These are phyloP conservation scores for Atractiella rhizophila DNA, from an alignment of 768 basidiomycete species.

Conservation along the genomic window DNA sequence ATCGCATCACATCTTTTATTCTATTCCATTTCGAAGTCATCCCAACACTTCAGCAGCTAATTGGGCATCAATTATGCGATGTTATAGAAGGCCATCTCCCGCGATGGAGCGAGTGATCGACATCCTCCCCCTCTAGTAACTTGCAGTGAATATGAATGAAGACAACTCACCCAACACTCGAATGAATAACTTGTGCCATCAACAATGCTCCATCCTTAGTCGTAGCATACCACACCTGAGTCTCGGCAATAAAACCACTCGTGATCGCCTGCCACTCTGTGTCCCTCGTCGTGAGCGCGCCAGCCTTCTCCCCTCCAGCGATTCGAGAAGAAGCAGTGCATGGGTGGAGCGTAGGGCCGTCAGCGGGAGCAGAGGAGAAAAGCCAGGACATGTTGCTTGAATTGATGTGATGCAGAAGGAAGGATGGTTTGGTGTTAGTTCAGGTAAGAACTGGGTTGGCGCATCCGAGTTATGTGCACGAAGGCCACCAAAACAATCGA, in stretches of 20 bases:
- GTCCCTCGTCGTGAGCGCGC: conserved; percentile 49
- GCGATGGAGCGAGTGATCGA: too few species aligned
- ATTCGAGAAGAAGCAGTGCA: conserved; percentile 33
- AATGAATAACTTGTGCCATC: conserved; percentile 29
- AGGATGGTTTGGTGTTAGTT: too few species aligned
- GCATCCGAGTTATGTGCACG: too few species aligned
- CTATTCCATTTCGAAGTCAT: too few species aligned
- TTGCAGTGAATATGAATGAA: too few species aligned
- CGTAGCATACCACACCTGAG: conserved; percentile 62
- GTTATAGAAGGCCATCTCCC: not conserved
- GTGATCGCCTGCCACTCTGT: conserved; percentile 60
- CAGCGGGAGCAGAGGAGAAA: conserved; percentile 4
- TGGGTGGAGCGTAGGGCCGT: conserved; percentile 44
- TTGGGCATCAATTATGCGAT: not conserved
- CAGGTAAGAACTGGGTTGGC: too few species aligned
- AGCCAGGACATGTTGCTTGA: conserved; percentile 13
- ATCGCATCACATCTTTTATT: too few species aligned
- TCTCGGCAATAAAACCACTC: conserved; percentile 68
- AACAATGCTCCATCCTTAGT: conserved; percentile 46
- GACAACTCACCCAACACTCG: conserved; percentile 50
- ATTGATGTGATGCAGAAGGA: too few species aligned
- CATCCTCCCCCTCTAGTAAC: too few species aligned
- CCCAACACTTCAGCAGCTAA: too few species aligned
- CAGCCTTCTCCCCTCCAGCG: conserved; percentile 39
- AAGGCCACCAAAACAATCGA: too few species aligned